Base-by-base conservation (phyloP, 2,329 filamentous ascomycete species). In the Alternaria consortialis region DNA sequence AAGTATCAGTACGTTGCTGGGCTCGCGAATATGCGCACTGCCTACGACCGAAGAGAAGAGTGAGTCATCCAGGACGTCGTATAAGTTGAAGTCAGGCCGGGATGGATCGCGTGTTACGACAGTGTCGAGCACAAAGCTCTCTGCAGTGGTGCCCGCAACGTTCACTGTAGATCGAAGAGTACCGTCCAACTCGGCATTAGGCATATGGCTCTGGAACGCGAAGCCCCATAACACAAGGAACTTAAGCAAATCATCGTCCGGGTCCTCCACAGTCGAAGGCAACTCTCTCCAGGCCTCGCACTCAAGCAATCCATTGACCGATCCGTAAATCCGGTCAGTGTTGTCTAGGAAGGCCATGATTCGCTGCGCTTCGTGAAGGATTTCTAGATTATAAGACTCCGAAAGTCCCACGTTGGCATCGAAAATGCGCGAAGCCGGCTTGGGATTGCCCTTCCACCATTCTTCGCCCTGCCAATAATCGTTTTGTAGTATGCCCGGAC, bases 361-460 rank as follows among this genome's bases (percentile, higher is more conserved):
- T 12, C 88, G 82, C 71, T 90, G 88, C 36, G 83, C 79, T 74
- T 90, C 88, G 48, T 84, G 77, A 9, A 89, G 74, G 17, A 88
- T 76, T 2, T 82, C 80, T n/a, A 76, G 53, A 3, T 68, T 67
- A 13, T 68, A 50, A 54, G 75, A 69, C n/a, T 68, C 67, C 7
- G 73, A 73, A 31, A 69, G 62, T 6, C 76, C 68, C 5, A 71
- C 62, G 36, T 68, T 69, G 58, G 81, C 70, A 52, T 84, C 81
- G n/a, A 87, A 80, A 23, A 85, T 83, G 47, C 81, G 83, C 4
- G 84, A 80, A 13, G 83, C 74, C 31, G 81, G 77, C 27, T 87
- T 84, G 0, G 82, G 72, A 31, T 81, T 81, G 20, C 88, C 88
- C 67, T 84, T 85, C 87, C 88, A 90, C 88, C 88, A 90, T 11